Evolutionary conservation across 208 protist species (phyloP).

Genomic region (Blechomonas ayalai): DNA sequence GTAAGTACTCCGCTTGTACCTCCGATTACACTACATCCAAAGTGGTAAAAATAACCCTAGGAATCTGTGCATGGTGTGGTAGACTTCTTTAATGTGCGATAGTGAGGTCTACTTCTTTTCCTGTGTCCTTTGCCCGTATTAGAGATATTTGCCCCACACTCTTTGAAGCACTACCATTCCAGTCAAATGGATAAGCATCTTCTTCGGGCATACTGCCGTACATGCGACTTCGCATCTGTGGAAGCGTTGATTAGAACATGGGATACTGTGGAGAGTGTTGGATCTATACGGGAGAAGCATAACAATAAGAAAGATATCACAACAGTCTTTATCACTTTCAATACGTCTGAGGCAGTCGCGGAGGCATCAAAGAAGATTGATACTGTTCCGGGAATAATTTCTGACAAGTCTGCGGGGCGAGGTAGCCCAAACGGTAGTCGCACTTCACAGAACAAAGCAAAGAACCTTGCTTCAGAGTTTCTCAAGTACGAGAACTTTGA

Average conservation of each 20-base stretch:
- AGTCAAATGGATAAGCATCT: background rate
- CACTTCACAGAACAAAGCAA: too few relatives aligned
- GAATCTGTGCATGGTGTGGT: too few relatives aligned
- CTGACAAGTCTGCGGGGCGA: conserved; percentile 8
- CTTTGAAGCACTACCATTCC: too few relatives aligned
- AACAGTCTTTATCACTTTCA: conserved; percentile 77
- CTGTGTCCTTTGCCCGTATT: too few relatives aligned
- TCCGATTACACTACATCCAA: too few relatives aligned
- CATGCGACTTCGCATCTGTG: conserved; percentile 54
- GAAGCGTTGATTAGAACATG: conserved; percentile 58
- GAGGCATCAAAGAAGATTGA: conserved; percentile 21
- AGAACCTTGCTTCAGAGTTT: conserved; percentile 45
- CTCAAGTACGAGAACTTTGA: conserved; percentile 42
- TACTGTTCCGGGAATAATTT: conserved; percentile 36
- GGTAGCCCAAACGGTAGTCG: too few relatives aligned
- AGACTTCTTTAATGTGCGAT: too few relatives aligned
- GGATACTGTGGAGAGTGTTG: conserved; percentile 71
- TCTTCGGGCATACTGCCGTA: conserved; percentile 28
- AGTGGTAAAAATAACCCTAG: too few relatives aligned
- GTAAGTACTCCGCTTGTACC: too few relatives aligned
- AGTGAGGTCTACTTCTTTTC: too few relatives aligned
- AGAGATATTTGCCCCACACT: too few relatives aligned
- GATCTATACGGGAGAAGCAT: conserved; percentile 69
- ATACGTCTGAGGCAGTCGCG: conserved; percentile 25
- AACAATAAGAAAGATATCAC: conserved; percentile 72